Evolutionary conservation across 106 monocot genomes (phyloP), one percentile per base, ranked within the genome.

Genomic region (Vanilla planifolia): DNA sequence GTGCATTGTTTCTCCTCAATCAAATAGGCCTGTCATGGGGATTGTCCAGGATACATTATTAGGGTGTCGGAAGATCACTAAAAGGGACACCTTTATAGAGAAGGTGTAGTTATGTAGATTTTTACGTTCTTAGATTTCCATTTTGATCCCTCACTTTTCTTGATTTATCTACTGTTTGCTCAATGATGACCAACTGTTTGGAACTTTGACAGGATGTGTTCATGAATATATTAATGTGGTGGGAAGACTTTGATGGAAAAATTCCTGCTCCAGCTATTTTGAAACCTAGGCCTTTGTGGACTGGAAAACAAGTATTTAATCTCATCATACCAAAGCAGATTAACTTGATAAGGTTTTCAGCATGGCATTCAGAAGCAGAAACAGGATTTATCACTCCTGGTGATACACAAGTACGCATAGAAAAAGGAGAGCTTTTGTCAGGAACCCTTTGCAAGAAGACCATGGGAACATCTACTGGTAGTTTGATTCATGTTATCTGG

Each of bases 171-270:
- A 53, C 11, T 30, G 28, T 8, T 3, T 48, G 30, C 17, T 53
- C 32, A 4, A 40, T 40, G 14, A 14, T 33, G 41, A 33, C 32
- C 15, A 17, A 8, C 35, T 57, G 20, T 5, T 9, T 48, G 8
- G 32, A 13, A 56, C 64, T 15, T 36, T 50, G 21, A 30, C 85
- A 98, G 96, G 96, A 98, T 82, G 96, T 98, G 14, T 98, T 98
- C 75, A 91, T 98, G 91, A 98, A 98, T 74, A 98, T 88, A 26
- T 77, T 98, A 61, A 98, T 98, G 96, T 98, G 96, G 96, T 98
- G 96, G 96, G 87, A 98, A 68, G 91, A 98, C 51, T 98, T 98
- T 60, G 96, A 98, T 74, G 96, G 96, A 27, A 91, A 91, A 74
- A 65, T 98, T 21, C 91, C 96, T 59, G 87, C 96, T 46, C 96